Conservation (phyloP, 1,284 basidiomycete species). For the Xerocomus minutiporus region DNA sequence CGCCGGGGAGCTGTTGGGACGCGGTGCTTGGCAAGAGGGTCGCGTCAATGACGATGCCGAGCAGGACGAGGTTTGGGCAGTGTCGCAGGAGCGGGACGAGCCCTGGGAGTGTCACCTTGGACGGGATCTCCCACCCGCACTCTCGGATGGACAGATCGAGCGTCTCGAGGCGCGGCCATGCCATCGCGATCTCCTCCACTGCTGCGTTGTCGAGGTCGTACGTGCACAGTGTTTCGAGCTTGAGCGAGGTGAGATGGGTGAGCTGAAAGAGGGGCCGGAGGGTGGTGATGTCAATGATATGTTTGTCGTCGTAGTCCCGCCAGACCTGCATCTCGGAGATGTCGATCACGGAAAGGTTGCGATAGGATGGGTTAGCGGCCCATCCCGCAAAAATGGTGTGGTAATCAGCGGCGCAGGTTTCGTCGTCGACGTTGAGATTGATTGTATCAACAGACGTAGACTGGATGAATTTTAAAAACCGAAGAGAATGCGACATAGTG, state of each 20-base stretch:
- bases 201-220: constrained; percentile 22
- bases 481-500: constrained; percentile 20
- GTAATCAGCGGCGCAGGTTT: constrained; percentile 27
- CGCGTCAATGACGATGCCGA: constrained; percentile 28
- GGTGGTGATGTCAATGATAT: constrained; percentile 24
- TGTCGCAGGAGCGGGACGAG: constrained; percentile 19
- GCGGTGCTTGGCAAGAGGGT: constrained; percentile 16
- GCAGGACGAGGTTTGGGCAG: constrained; percentile 22
- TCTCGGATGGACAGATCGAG: constrained; percentile 26
- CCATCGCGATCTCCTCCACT: constrained; percentile 23
- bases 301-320: constrained; percentile 29
- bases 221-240: constrained; percentile 28
- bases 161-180: constrained; percentile 28
- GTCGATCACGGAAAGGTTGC: constrained; percentile 24
- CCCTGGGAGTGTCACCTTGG: constrained; percentile 26
- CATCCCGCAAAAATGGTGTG: constrained; percentile 21
- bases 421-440: constrained; percentile 31
- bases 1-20: constrained; percentile 11
- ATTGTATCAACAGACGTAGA: constrained; percentile 30
- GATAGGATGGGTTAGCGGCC: constrained; percentile 23
- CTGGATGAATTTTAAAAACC: constrained; percentile 26
- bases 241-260: constrained; percentile 18
- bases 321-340: constrained; percentile 31
- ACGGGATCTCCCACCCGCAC: constrained; percentile 30
- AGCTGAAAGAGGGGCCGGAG: constrained; percentile 26